Base-by-base conservation (phyloP, 1,284 basidiomycete genomes). In the Cystobasidiaceae sp. region DNA sequence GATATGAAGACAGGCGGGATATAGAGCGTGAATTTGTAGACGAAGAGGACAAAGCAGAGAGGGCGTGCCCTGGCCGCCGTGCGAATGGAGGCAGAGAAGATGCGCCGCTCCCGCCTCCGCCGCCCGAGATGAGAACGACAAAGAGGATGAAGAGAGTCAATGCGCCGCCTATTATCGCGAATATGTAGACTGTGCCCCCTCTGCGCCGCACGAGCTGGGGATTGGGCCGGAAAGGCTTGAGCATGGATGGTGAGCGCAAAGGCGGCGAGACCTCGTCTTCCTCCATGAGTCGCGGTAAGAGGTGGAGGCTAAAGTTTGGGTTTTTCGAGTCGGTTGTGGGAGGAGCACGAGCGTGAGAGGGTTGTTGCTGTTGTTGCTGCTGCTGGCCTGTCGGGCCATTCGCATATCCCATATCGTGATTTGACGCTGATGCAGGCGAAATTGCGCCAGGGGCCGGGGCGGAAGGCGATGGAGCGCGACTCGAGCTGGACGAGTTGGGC, bases 171-270 rank as follows among this genome's bases (percentile, higher is more conserved):
- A 64, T 41, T 25, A 64, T 39, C 6, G 51, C 52, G 49, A 56
- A 37, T 19, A 50, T 25, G 33, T 64, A 64, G 41, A 64, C 60
- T 23, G 27, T 54, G 28, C 49, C 60, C 13, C 50, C 61, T 28
- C 51, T 17, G 32, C 52, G 51, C 9, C 51, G 51, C n/a, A 50
- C 50, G 13, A 32, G 61, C 39, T 45, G 61, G 52, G 52, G 46
- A 54, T 55, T 64, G 27, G 41, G 61, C 19, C 52, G 39, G 44
- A 64, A 64, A 2, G 61, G 61, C 33, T 64, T 64, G 15, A 64
- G 50, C 46, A 64, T 45, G 25, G 61, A 64, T 2, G 61, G 61
- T 4, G 61, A 64, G 23, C 49, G 61, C 2, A 64, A 34, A 39
- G 61, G 61, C 11, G 61, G 61, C 33, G 28, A 41, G 15, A 55